Evolutionary conservation across 2,329 filamentous ascomycete genomes (phyloP).

Genomic region (Fusarium sororula): DNA sequence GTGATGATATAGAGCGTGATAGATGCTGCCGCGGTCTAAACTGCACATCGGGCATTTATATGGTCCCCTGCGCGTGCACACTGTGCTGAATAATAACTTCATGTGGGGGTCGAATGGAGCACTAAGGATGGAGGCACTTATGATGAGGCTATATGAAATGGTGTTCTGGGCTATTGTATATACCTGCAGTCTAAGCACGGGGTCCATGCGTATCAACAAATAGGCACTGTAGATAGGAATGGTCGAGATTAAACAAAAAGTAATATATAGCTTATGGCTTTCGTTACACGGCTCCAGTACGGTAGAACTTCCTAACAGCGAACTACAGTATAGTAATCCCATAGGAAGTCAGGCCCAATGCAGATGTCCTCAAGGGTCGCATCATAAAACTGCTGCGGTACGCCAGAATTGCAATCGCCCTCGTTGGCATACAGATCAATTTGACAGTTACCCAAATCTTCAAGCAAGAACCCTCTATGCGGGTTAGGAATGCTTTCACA

Average conservation of each 20-base stretch:
- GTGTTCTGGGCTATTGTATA: neutral
- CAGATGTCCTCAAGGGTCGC: neutral
- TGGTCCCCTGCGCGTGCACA: neutral
- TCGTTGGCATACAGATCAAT: neutral
- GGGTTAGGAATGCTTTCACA: neutral
- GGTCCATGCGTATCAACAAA: too few relatives aligned
- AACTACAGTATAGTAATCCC: neutral
- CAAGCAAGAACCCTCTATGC: neutral
- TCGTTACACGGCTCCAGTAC: neutral
- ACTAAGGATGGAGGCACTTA: fast-evolving
- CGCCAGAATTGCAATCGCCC: neutral
- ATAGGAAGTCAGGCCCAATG: neutral
- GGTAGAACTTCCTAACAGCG: neutral
- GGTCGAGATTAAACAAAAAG: neutral
- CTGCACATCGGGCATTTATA: neutral
- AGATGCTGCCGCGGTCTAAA: neutral
- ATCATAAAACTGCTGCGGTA: neutral
- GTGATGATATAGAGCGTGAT: neutral
- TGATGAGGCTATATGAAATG: neutral
- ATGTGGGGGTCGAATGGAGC: neutral
- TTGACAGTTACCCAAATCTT: neutral
- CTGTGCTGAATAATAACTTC: neutral
- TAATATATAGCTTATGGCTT: neutral
- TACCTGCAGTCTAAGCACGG: neutral
- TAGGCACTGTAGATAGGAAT: neutral